phyloP scores from a whole-genome alignment of 2,329 filamentous ascomycete species.

The Teratosphaeria zuluensis region DNA sequence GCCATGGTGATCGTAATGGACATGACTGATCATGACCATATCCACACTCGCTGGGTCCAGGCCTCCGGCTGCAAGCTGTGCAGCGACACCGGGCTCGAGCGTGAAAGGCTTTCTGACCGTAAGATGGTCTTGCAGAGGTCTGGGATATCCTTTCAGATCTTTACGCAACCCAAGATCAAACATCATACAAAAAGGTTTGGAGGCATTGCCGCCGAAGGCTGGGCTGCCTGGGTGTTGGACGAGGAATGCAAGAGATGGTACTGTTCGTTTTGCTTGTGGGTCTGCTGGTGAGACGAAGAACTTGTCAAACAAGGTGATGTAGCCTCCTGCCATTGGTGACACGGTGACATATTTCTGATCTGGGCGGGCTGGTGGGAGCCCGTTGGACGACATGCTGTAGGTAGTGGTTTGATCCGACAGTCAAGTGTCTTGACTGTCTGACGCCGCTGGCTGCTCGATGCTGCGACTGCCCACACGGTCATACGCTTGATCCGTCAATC shows the following conservation, averaged over 20 bases:
- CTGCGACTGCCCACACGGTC: too few relatives aligned
- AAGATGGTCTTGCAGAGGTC: conserved; percentile 37
- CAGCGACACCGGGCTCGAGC: conserved; percentile 36
- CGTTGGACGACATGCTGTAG: neutral
- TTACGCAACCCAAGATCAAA: conserved; percentile 47
- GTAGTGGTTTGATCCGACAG: neutral
- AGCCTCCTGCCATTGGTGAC: conserved; percentile 23
- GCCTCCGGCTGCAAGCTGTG: conserved; percentile 27
- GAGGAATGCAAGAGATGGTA: conserved; percentile 46
- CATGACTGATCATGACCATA: conserved; percentile 41
- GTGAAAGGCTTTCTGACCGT: conserved; percentile 36
- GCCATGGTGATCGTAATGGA: conserved; percentile 51
- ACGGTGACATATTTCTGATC: conserved; percentile 22
- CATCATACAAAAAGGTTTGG: conserved; percentile 31
- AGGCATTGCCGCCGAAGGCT: conserved; percentile 4
- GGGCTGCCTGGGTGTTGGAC: conserved; percentile 35
- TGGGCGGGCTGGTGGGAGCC: conserved; percentile 12
- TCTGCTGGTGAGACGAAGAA: conserved; percentile 28
- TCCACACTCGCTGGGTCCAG: conserved; percentile 27
- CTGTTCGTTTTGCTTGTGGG: conserved; percentile 35
- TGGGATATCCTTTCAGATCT: conserved; percentile 34
- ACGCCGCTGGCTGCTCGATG: too few relatives aligned
- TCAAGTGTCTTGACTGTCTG: too few relatives aligned
- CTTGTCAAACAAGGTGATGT: conserved; percentile 20
- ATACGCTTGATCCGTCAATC: too few relatives aligned